Evolutionary conservation across 345 rosid genomes (phyloP).

Genomic region (Triadica sebifera): DNA sequence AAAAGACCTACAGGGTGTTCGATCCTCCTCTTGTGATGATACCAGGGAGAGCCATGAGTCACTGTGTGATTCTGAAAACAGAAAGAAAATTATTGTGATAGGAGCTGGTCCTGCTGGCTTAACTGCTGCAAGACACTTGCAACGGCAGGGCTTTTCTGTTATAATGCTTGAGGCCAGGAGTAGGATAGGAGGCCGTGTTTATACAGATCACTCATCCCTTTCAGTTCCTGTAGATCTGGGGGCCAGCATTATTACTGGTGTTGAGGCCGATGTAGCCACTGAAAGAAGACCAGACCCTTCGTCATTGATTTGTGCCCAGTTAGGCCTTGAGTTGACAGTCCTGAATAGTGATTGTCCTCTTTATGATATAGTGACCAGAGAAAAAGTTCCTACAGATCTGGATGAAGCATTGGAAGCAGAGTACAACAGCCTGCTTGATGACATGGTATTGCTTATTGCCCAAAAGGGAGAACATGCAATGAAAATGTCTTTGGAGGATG

Average conservation of each 20-base stretch:
- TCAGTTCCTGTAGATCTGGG: slow-evolving; percentile 99
- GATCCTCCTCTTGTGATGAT: slow-evolving; percentile 39
- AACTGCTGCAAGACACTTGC: slow-evolving; percentile 95
- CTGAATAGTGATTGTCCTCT: slow-evolving; percentile 98
- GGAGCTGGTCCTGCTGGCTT: slow-evolving; percentile 99
- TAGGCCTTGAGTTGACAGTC: slow-evolving; percentile 91
- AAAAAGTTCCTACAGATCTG: slow-evolving; percentile 87
- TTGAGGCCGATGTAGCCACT: slow-evolving; percentile 97
- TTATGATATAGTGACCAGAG: slow-evolving; percentile 81
- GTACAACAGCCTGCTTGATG: slow-evolving; percentile 92
- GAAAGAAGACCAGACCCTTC: slow-evolving; percentile 99
- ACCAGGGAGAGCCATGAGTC: slow-evolving; percentile 22
- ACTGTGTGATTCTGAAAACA: slow-evolving; percentile 40
- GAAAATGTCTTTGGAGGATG: slow-evolving; percentile 96
- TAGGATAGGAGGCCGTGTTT: slow-evolving; percentile 97
- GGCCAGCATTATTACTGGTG: slow-evolving; percentile 98
- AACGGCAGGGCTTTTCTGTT: slow-evolving; percentile 92
- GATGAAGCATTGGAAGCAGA: slow-evolving; percentile 96
- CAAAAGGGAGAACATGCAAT: slow-evolving; percentile 86
- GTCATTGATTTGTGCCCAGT: slow-evolving; percentile 82
- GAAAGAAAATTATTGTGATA: slow-evolving; percentile 70
- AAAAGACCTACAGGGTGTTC: slow-evolving; percentile 38
- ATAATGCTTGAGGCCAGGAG: slow-evolving; percentile 87
- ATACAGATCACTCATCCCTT: slow-evolving; percentile 89
- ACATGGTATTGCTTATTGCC: slow-evolving; percentile 81